A percentile compares a stretch with the other conserved stretches of the same genome.
Conservation (phyloP, 768 basidiomycete genomes). For the Pisolithus albus region DNA sequence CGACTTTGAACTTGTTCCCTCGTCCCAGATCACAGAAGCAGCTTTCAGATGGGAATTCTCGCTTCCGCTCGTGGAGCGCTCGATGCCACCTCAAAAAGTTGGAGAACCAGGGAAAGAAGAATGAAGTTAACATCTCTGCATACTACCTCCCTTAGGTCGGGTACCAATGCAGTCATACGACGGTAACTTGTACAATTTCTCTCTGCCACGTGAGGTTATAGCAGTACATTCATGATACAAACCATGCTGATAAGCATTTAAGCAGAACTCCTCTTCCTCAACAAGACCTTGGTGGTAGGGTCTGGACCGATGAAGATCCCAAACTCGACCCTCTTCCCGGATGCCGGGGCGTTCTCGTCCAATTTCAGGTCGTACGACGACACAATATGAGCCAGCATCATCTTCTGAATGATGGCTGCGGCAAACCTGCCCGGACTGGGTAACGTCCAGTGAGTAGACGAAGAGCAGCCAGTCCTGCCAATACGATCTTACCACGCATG, state of each 20-base stretch:
- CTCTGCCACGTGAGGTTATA: no score
- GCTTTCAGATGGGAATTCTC: neutral
- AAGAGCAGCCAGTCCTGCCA: neutral
- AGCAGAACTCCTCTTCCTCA: neutral
- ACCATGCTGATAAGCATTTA: neutral
- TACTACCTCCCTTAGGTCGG: no score
- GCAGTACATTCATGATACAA: neutral
- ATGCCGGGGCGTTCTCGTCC: slow-evolving; percentile 41
- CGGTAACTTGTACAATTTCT: no score
- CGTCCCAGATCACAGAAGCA: neutral
- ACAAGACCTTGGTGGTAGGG: neutral
- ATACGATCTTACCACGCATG: slow-evolving; percentile 12
- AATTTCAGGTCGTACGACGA: slow-evolving; percentile 36
- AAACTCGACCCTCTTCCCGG: neutral
- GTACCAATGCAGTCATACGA: no score
- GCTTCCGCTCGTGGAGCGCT: neutral
- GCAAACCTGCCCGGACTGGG: slow-evolving; percentile 33
- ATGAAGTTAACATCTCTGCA: neutral
- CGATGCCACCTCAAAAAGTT: neutral
- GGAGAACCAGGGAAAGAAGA: neutral
- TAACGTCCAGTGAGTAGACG: neutral
- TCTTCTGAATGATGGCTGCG: slow-evolving; percentile 33
- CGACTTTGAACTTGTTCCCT: no score
- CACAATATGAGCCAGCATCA: slow-evolving; percentile 31
- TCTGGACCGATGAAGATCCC: neutral